These are phyloP conservation scores for Globisporangium lucens DNA, from an alignment of 352 stramenopile genomes.

Conservation along the genomic window DNA sequence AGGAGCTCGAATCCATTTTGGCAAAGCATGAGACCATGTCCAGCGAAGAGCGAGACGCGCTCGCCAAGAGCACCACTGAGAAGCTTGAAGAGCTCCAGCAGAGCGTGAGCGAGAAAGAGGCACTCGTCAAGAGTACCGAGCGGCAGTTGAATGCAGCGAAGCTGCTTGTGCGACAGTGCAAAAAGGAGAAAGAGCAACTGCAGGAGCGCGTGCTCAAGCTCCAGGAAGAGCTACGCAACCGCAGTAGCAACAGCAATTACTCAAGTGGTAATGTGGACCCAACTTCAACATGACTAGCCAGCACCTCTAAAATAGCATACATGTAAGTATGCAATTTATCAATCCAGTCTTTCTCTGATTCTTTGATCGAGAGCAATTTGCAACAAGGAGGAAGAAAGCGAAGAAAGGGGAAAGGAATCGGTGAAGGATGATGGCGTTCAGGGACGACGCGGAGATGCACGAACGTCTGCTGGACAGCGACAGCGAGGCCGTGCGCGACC, in stretches of 20 bases:
- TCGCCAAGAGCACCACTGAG: constrained; percentile 21
- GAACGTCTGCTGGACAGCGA: constrained; percentile 22
- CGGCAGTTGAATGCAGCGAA: constrained; percentile 69
- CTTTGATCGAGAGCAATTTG: background rate
- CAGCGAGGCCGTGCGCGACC: constrained; percentile 4
- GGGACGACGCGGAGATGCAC: constrained; percentile 27
- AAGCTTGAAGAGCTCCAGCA: constrained; percentile 36
- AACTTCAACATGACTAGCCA: constrained; percentile 5
- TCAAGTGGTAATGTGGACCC: background rate
- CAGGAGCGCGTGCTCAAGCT: constrained; percentile 42
- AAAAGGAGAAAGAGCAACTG: constrained; percentile 70
- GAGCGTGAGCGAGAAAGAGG: constrained; percentile 41
- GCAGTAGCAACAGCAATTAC: background rate
- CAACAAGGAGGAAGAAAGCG: background rate
- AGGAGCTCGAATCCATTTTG: constrained; percentile 44
- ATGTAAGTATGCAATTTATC: background rate
- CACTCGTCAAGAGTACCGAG: constrained; percentile 46
- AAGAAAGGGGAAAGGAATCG: background rate
- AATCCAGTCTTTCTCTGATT: background rate
- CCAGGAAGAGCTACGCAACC: constrained; percentile 20
- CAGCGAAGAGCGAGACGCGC: constrained; percentile 31
- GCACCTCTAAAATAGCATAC: background rate
- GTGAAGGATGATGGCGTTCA: constrained; percentile 26
- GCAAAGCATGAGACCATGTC: constrained; percentile 37
- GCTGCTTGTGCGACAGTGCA: constrained; percentile 55